phyloP scores from a whole-genome alignment of 2,329 filamentous ascomycete species.

The Nemania bipapillata region DNA sequence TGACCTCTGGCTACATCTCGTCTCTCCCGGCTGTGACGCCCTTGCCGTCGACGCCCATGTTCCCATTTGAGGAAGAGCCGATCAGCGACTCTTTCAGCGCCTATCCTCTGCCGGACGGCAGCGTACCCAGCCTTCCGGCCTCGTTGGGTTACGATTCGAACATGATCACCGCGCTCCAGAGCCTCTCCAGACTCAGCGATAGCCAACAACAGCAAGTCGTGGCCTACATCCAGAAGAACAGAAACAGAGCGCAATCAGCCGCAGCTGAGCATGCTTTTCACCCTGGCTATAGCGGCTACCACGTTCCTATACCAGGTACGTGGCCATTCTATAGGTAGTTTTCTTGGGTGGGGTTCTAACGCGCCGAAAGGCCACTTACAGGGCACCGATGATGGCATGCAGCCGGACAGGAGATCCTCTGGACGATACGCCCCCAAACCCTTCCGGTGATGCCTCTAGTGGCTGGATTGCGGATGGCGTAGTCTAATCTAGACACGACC shows the following conservation, averaged over 20 bases:
- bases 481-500: not conserved
- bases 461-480: not conserved
- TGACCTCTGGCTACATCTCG: slow-evolving; percentile 38
- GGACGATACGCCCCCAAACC: slow-evolving; percentile 4
- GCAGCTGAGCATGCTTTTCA: slow-evolving; percentile 36
- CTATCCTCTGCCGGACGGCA: slow-evolving; percentile 31
- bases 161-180: slow-evolving; percentile 44
- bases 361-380: slow-evolving; percentile 7
- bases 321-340: not conserved
- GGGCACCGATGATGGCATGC: slow-evolving; percentile 10
- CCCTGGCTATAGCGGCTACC: slow-evolving; percentile 31
- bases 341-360: slow-evolving; percentile 18
- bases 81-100: slow-evolving; percentile 19
- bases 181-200: slow-evolving; percentile 41
- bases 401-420: slow-evolving; percentile 27
- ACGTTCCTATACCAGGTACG: slow-evolving; percentile 34
- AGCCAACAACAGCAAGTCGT: slow-evolving; percentile 45
- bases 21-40: slow-evolving; percentile 39
- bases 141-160: slow-evolving; percentile 35
- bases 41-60: slow-evolving; percentile 40
- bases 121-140: slow-evolving; percentile 26
- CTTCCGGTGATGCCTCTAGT: not conserved
- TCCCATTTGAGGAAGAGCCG: slow-evolving; percentile 34
- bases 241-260: slow-evolving; percentile 32
- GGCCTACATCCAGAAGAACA: slow-evolving; percentile 42